phyloP scores from a whole-genome alignment of 192 early-diverging fungal genomes.

The Coemansia sp. region DNA sequence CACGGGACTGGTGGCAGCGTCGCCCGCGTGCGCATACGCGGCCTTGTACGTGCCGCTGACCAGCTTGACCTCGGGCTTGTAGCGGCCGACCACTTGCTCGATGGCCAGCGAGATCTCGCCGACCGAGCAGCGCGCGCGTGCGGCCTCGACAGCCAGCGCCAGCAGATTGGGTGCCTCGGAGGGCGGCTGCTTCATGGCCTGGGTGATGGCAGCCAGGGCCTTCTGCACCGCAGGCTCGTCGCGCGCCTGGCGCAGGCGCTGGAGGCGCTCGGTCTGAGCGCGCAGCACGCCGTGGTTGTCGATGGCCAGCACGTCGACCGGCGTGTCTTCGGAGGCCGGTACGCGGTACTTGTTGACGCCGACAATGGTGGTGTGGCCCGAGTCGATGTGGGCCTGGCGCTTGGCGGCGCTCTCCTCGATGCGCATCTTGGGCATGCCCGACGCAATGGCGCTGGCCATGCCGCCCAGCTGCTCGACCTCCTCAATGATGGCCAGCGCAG shows the following conservation, averaged over 20 bases:
- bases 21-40: constrained; percentile 61
- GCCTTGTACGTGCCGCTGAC: constrained; percentile 83
- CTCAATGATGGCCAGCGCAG: constrained; percentile 64
- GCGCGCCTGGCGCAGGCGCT: constrained; percentile 53
- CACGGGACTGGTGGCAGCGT: constrained; percentile 52
- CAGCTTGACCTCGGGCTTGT: constrained; percentile 75
- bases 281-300: constrained; percentile 76
- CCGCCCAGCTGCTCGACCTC: constrained; percentile 84
- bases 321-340: constrained; percentile 57
- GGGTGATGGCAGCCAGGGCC: constrained; percentile 62
- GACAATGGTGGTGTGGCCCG: constrained; percentile 79
- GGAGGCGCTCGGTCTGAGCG: constrained; percentile 64
- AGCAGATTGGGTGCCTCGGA: constrained; percentile 70
- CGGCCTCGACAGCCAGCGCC: constrained; percentile 68
- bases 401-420: constrained; percentile 87
- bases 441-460: constrained; percentile 87
- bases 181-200: constrained; percentile 50
- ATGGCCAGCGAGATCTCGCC: constrained; percentile 82
- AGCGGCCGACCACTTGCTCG: constrained; percentile 79
- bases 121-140: constrained; percentile 74
- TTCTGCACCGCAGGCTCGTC: constrained; percentile 53
- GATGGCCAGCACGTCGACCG: constrained; percentile 65
- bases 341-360: constrained; percentile 88
- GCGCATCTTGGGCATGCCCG: constrained; percentile 83
- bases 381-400: constrained; percentile 86